A percentile compares a stretch with the other conserved stretches of the same genome.
phyloP scores from a whole-genome alignment of 2,329 filamentous ascomycete genomes.

The Coniella vitis region DNA sequence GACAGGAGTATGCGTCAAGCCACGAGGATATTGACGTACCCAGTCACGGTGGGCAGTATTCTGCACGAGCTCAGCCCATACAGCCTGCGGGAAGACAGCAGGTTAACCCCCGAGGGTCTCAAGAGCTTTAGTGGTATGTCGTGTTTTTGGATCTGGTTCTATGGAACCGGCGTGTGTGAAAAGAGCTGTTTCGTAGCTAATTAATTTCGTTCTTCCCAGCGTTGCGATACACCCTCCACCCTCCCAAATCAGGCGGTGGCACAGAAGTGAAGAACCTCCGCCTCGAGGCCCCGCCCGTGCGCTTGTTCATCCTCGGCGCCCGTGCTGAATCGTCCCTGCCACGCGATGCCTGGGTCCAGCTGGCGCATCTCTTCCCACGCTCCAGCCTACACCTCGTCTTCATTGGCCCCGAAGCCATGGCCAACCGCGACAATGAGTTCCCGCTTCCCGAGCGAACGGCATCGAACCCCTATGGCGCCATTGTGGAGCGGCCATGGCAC shows the following conservation, averaged over 20 bases:
- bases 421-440: slow-evolving; percentile 87
- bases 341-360: slow-evolving; percentile 86
- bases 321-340: slow-evolving; percentile 96
- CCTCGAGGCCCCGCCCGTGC: slow-evolving; percentile 77
- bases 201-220: slow-evolving; percentile 41
- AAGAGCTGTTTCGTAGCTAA: no score
- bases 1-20: slow-evolving; percentile 89
- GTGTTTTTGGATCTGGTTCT: not conserved
- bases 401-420: slow-evolving; percentile 93
- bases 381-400: slow-evolving; percentile 88
- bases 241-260: slow-evolving; percentile 71
- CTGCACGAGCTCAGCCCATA: slow-evolving; percentile 95
- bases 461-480: slow-evolving; percentile 83
- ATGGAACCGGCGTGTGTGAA: no score
- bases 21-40: slow-evolving; percentile 88
- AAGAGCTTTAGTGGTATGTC: slow-evolving; percentile 83
- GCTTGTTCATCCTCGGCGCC: slow-evolving; percentile 88
- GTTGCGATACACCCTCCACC: slow-evolving; percentile 87
- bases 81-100: slow-evolving; percentile 64
- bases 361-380: slow-evolving; percentile 91
- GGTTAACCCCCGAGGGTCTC: slow-evolving; percentile 79
- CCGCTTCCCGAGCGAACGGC: slow-evolving; percentile 81
- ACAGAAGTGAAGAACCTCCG: slow-evolving; percentile 70
- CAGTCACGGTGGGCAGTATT: slow-evolving; percentile 82
- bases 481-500: slow-evolving; percentile 81